Conservation (phyloP, 2,329 filamentous ascomycete genomes). For the Colletotrichum sp. region DNA sequence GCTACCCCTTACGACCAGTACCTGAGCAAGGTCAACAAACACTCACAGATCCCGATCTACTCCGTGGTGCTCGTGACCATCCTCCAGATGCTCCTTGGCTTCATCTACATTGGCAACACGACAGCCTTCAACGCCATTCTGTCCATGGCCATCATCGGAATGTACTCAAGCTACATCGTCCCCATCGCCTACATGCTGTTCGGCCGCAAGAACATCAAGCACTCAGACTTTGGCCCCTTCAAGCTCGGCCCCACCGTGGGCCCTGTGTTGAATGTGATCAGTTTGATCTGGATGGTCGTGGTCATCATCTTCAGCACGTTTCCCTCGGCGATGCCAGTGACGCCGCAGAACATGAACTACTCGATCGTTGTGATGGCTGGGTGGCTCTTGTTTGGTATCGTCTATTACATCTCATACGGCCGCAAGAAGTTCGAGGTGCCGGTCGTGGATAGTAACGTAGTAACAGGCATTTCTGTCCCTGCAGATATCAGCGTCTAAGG, state of each 20-base stretch:
- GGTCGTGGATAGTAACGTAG: neutral
- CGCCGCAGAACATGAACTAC: slow-evolving; percentile 51
- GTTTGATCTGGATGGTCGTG: slow-evolving; percentile 46
- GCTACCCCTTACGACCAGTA: slow-evolving; percentile 37
- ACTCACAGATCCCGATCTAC: slow-evolving; percentile 36
- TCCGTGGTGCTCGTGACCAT: slow-evolving; percentile 27
- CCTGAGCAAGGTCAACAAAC: slow-evolving; percentile 37
- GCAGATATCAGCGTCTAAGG: neutral
- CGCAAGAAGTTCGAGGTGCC: slow-evolving; percentile 31
- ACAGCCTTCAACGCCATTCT: slow-evolving; percentile 47
- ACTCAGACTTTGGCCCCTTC: slow-evolving; percentile 28
- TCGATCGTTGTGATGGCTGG: slow-evolving; percentile 45
- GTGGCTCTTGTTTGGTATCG: slow-evolving; percentile 37
- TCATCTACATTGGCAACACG: slow-evolving; percentile 46
- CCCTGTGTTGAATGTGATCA: slow-evolving; percentile 40
- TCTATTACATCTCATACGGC: slow-evolving; percentile 34
- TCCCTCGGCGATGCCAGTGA: slow-evolving; percentile 43
- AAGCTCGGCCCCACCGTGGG: slow-evolving; percentile 37
- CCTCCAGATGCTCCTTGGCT: slow-evolving; percentile 33
- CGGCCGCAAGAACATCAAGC: slow-evolving; percentile 29
- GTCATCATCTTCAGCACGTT: slow-evolving; percentile 51
- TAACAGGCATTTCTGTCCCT: slow-evolving; percentile 7
- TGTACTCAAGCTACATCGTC: slow-evolving; percentile 48
- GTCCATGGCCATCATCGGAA: slow-evolving; percentile 44
- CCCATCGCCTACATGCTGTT: slow-evolving; percentile 41